Percentiles rank a stretch among this genome's conserved stretches.
phyloP scores from a whole-genome alignment of 371 early-diverging fungal species.

The Fennellomyces sp. region DNA sequence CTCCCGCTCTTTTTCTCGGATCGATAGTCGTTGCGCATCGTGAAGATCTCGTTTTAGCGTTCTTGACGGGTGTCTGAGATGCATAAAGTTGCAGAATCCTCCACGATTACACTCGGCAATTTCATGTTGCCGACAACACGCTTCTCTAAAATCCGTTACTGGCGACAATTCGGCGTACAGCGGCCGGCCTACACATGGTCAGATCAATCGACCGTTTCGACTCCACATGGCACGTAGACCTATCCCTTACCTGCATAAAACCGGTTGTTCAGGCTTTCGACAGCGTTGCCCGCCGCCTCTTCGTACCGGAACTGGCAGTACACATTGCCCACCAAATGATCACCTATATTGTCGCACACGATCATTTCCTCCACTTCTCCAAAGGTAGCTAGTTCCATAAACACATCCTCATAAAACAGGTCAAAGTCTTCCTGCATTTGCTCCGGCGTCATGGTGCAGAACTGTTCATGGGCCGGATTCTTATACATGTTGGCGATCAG shows the following conservation, averaged over 20 bases:
- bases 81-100: constrained; percentile 99
- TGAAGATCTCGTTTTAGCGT: constrained; percentile 76
- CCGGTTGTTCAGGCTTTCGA: constrained; percentile 88
- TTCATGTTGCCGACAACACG: constrained; percentile 97
- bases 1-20: constrained; percentile 56
- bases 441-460: constrained; percentile 66
- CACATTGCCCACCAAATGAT: constrained; percentile 98
- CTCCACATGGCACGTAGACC: background rate
- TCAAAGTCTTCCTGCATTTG: constrained; percentile 95
- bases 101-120: constrained; percentile 94
- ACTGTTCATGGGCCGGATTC: constrained; percentile 89
- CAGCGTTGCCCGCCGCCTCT: constrained; percentile 92
- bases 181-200: constrained; percentile 83
- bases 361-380: constrained; percentile 96
- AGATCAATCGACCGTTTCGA: too few species aligned
- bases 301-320: constrained; percentile 92
- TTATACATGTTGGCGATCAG: constrained; percentile 94
- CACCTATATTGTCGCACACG: constrained; percentile 98
- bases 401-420: constrained; percentile 96
- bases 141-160: constrained; percentile 97
- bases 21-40: constrained; percentile 77
- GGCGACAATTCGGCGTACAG: constrained; percentile 96
- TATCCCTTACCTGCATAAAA: constrained; percentile 83
- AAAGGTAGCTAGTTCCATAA: constrained; percentile 94
- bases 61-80: constrained; percentile 84